These are phyloP conservation scores for Ophiostoma novo-ulmi DNA, from an alignment of 2,329 filamentous ascomycete species.

Conservation along the genomic window DNA sequence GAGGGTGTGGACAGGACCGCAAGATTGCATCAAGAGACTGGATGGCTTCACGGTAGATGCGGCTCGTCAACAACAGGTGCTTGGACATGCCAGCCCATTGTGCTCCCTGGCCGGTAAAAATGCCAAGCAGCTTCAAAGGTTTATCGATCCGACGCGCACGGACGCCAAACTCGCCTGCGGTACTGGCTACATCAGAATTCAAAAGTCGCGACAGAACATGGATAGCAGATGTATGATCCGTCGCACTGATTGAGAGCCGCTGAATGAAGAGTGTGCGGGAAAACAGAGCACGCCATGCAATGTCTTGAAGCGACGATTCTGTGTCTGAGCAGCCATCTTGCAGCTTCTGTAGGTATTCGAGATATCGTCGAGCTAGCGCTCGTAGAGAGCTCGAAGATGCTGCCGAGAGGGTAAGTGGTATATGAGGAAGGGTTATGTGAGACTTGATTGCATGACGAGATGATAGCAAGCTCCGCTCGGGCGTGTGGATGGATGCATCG, in stretches of 20 bases:
- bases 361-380: neutral
- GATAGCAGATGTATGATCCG: neutral
- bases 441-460: neutral
- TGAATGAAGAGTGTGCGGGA: constrained; percentile 16
- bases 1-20: constrained; percentile 25
- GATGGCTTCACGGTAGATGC: constrained; percentile 33
- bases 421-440: constrained; percentile 17
- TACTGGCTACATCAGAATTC: neutral
- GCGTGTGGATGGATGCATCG: constrained; percentile 34
- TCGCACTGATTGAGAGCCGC: constrained; percentile 17
- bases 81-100: constrained; percentile 31
- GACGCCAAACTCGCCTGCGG: constrained; percentile 9
- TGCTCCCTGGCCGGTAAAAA: constrained; percentile 26
- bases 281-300: constrained; percentile 14
- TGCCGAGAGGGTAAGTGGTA: constrained; percentile 17
- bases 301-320: neutral
- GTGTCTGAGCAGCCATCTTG: constrained; percentile 25
- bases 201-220: neutral
- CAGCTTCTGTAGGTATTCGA: neutral
- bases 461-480: constrained; percentile 28
- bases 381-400: constrained; percentile 17
- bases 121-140: constrained; percentile 11
- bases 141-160: constrained; percentile 11
- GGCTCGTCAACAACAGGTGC: constrained; percentile 8
- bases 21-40: constrained; percentile 34